Evolutionary conservation across 1,284 basidiomycete species (phyloP), one percentile per base, ranked within the genome.

Genomic region (Ustilago sp.): DNA sequence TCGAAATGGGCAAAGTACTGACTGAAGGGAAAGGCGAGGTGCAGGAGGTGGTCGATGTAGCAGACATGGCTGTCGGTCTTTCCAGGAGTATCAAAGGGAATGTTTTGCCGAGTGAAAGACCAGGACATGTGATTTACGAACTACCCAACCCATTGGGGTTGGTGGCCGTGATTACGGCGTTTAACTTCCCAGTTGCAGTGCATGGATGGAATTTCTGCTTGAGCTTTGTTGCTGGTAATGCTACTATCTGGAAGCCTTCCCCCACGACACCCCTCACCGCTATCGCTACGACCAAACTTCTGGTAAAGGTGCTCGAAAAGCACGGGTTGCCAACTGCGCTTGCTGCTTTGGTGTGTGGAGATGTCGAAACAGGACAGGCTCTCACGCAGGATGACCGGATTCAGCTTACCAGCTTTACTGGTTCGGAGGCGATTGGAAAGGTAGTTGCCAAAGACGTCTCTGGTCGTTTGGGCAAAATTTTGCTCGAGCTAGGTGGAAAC

Each of bases 1-100:
- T 95, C 19, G 95, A 85, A 87, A 97, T 97, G 95, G 95, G 89
- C 54, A 98, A 98, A 88, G 95, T 97, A 78, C 90, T 89, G 80
- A 92, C 92, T n/a, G 95, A 98, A 86, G 95, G 94, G 38, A 89
- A 92, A 52, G 94, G 94, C 19, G 94, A 98, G 87, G 94, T 98
- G 1, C 93, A 95, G 84, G 94, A 97, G 87, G 95, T 95, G 80
- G 90, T 98, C 69, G 95, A 98, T 85, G 94, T 96, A 65, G 94
- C 90, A 60, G 92, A 93, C 84, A 91, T 91, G 84, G 91, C 89
- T 4, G 91, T 94, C 23, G 95, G 95, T 2, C 88, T 97, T 39
- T 94, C 93, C 7, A 89, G 95, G 64, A 93, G 93, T 90, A 95
- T 96, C 92, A 93, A 56, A 62, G 83, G 83, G 4, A 77, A 64